phyloP scores from a whole-genome alignment of 495 filamentous ascomycete species.

The Mytilinidion resinicola region DNA sequence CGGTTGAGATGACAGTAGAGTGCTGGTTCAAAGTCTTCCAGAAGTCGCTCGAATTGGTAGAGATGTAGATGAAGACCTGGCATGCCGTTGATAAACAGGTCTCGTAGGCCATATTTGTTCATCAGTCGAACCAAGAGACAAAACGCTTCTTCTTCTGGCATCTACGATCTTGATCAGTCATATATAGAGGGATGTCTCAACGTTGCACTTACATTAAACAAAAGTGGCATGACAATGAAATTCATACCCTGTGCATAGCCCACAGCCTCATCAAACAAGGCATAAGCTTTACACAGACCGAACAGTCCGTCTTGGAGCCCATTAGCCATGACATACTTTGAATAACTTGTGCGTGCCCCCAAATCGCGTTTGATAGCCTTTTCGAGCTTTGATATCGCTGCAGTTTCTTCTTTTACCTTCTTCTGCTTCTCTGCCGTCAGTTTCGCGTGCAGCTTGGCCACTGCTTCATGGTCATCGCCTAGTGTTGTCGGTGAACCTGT shows the following conservation, averaged over 20 bases:
- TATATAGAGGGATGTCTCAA: neutral
- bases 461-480: constrained; percentile 56
- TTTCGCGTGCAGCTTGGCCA: constrained; percentile 59
- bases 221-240: constrained; percentile 92
- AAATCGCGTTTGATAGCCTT: constrained; percentile 86
- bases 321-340: constrained; percentile 80
- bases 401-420: constrained; percentile 70
- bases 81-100: constrained; percentile 95
- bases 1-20: constrained; percentile 92
- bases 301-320: constrained; percentile 93
- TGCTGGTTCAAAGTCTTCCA: constrained; percentile 91
- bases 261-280: constrained; percentile 86
- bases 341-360: constrained; percentile 89
- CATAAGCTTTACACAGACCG: constrained; percentile 95
- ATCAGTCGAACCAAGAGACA: constrained; percentile 87
- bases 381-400: constrained; percentile 71
- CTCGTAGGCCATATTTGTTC: constrained; percentile 90
- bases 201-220: constrained; percentile 72
- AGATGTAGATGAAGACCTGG: constrained; percentile 87
- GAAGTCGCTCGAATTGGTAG: constrained; percentile 88
- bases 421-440: constrained; percentile 60
- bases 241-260: constrained; percentile 99
- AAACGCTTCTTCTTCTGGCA: constrained; percentile 97
- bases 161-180: constrained; percentile 44
- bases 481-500: constrained; percentile 43